Percentiles rank a stretch among this genome's conserved stretches.
phyloP scores from a whole-genome alignment of 2,329 filamentous ascomycete genomes.

The Cladorrhinum sp. region DNA sequence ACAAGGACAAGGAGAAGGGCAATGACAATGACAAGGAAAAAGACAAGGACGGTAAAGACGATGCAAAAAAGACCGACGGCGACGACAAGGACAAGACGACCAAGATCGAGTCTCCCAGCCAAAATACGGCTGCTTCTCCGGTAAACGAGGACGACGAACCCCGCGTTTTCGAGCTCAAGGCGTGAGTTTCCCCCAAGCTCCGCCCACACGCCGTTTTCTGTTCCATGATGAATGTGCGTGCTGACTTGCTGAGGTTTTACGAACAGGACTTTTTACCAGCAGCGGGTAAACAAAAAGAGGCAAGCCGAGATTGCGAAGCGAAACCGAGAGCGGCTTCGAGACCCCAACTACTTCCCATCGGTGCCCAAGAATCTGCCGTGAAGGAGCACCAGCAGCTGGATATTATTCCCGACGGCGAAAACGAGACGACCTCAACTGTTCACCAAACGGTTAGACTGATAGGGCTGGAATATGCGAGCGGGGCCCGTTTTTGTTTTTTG shows the following conservation, averaged over 20 bases:
- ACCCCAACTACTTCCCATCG: slow-evolving; percentile 78
- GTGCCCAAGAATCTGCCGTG: slow-evolving; percentile 64
- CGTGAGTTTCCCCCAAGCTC: slow-evolving; percentile 45
- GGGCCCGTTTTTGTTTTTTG: no score
- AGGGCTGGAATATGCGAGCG: background rate
- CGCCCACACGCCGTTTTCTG: no score
- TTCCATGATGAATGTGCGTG: background rate
- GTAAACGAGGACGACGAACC: slow-evolving; percentile 60
- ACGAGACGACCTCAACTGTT: background rate
- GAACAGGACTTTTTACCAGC: slow-evolving; percentile 76
- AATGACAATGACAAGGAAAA: slow-evolving; percentile 42
- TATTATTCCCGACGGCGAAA: background rate
- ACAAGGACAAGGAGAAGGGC: slow-evolving; percentile 42
- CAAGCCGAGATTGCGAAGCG: slow-evolving; percentile 76
- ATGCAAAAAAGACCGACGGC: slow-evolving; percentile 25
- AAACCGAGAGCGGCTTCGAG: slow-evolving; percentile 75
- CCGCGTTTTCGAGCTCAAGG: slow-evolving; percentile 79
- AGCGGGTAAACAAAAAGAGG: slow-evolving; percentile 74
- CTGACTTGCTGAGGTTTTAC: background rate
- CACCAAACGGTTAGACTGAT: background rate
- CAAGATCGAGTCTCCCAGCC: slow-evolving; percentile 19
- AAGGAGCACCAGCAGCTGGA: background rate
- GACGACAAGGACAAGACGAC: slow-evolving; percentile 37
- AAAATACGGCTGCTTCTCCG: slow-evolving; percentile 19
- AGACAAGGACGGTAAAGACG: slow-evolving; percentile 36